These are phyloP conservation scores for Solanum hybrid DNA, from an alignment of 305 asterid genomes.

Conservation along the genomic window DNA sequence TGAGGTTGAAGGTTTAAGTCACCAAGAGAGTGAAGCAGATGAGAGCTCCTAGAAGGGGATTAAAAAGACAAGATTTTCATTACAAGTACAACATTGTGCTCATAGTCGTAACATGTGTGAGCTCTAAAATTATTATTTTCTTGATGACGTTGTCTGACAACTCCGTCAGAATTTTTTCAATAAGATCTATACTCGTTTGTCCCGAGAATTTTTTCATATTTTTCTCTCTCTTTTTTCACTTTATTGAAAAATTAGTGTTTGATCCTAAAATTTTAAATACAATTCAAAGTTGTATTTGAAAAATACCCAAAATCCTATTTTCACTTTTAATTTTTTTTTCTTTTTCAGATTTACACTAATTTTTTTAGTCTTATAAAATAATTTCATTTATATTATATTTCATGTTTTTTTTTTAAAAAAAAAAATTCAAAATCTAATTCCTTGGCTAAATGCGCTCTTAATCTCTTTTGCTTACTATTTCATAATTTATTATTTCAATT, in stretches of 20 bases:
- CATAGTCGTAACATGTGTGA: not conserved
- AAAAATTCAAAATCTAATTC: not conserved
- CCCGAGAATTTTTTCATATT: too few species aligned
- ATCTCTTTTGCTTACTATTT: not conserved
- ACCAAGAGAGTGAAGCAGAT: not conserved
- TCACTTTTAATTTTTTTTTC: not conserved
- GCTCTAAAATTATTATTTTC: not conserved
- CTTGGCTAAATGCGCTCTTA: not conserved
- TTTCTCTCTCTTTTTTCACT: not conserved
- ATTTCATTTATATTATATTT: not conserved
- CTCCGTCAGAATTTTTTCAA: accelerated
- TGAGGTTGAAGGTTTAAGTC: not conserved
- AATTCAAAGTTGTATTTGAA: not conserved
- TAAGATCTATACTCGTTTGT: not conserved
- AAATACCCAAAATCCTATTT: not conserved
- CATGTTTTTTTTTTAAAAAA: too few species aligned
- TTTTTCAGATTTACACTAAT: not conserved
- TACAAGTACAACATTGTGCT: not conserved
- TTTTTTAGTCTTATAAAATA: not conserved
- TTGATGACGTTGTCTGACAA: not conserved
- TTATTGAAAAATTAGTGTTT: too few species aligned
- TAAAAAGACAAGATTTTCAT: not conserved
- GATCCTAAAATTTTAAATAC: too few species aligned
- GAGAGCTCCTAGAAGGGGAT: not conserved
- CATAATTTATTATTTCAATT: not conserved